Evolutionary conservation across 2,329 filamentous ascomycete species (phyloP).

Genomic region (Tolypocladium guangdongense): DNA sequence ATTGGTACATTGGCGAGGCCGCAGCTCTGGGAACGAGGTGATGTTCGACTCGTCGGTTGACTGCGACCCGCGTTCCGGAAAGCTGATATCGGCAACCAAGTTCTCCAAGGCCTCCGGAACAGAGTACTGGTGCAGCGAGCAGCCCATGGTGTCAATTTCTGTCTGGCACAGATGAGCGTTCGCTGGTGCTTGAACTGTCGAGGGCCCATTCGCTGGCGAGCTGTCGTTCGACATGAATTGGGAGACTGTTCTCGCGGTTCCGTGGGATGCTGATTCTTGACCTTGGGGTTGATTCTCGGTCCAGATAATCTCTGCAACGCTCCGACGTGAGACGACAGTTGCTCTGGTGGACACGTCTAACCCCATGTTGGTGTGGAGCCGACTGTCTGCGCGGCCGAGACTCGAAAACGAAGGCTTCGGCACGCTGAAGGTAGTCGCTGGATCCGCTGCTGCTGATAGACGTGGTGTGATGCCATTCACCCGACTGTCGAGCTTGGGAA

Average conservation of each 20-base stretch:
- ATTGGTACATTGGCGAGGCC: slow-evolving; percentile 18
- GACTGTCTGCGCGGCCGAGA: slow-evolving; percentile 10
- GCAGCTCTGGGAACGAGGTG: slow-evolving; percentile 22
- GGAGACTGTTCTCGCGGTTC: background rate
- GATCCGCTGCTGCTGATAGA: slow-evolving; percentile 13
- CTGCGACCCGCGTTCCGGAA: background rate
- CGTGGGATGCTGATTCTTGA: background rate
- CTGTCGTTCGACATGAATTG: background rate
- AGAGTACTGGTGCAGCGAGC: background rate
- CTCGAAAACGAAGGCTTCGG: slow-evolving; percentile 19
- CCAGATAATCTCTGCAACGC: slow-evolving; percentile 21
- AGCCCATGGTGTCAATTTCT: background rate
- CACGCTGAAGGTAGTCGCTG: slow-evolving; percentile 22
- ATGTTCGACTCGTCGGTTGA: slow-evolving; percentile 14
- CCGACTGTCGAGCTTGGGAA: slow-evolving; percentile 10
- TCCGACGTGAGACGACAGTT: slow-evolving; percentile 17
- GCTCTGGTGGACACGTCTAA: slow-evolving; percentile 11
- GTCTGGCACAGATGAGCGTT: background rate
- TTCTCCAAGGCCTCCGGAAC: background rate
- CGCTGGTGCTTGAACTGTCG: background rate
- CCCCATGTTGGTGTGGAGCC: slow-evolving; percentile 9
- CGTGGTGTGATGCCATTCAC: slow-evolving; percentile 14
- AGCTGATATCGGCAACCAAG: background rate
- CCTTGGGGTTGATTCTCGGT: slow-evolving; percentile 3
- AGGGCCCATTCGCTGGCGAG: background rate